Evolutionary conservation across 495 filamentous ascomycete genomes (phyloP), one percentile per base, ranked within the genome.

Genomic region (Podospora appendiculata): DNA sequence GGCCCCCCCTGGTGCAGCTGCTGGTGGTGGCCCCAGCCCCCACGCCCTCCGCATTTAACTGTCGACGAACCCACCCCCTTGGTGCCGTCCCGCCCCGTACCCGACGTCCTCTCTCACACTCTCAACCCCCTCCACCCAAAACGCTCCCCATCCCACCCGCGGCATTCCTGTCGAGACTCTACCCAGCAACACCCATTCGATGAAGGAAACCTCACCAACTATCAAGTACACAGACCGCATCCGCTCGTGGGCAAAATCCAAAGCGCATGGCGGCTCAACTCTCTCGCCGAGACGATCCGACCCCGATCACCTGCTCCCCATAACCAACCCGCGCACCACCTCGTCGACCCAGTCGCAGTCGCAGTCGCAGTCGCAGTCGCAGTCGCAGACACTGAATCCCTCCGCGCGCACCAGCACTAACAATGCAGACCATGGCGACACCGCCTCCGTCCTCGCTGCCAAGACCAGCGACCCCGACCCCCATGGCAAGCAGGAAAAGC

Each of bases 121-220:
- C 33, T 32, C 35, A 18, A 39, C 36, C 33, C 41, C 6, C 33
- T 17, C 2, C 41, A 3, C n/a, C 41, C 41, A 14, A 16, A n/a
- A 34, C 25, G 25, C 43, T 16, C 36, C 41, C 52, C 10, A 35
- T 16, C 34, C 34, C 18, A 46, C 33, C n/a, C 16, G 14, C 46
- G 46, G 36, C 46, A 41, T 36, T 13, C 13, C 41, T 44, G 40
- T 44, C 41, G 41, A 51, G 17, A 9, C 8, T 45, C 48, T 35
- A 42, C 49, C 42, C n/a, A 19, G 33, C 50, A 45, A 53, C 40
- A 39, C 47, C 48, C 54, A 48, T 64, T 82, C 79, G 79, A 84
- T 85, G 82, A 82, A 80, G 79, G 72, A 83, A 73, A 70, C 72
- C 68, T 79, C 76, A 68, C 66, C 76, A 70, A 59, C 76, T 57